Conservation (phyloP, 2,329 filamentous ascomycete genomes). For the Trichoderma sp. region DNA sequence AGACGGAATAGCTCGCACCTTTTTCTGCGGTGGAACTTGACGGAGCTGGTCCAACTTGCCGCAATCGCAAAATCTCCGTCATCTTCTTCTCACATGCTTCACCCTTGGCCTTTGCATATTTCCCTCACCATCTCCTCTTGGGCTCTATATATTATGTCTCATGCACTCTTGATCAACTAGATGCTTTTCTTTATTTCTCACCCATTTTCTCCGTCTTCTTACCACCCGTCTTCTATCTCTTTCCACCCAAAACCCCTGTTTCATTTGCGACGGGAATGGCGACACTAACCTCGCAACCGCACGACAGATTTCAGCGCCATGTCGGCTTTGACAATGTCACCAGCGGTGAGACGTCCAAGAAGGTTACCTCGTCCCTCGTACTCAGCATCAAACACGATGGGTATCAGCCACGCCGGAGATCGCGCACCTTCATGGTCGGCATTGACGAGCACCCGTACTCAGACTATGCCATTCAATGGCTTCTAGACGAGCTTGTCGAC, state of each 20-base stretch:
- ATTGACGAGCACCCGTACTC: constrained; percentile 91
- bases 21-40: neutral
- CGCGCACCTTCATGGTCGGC: constrained; percentile 85
- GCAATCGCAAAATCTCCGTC: constrained; percentile 15
- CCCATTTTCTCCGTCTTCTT: neutral
- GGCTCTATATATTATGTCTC: neutral
- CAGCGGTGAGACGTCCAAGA: constrained; percentile 53
- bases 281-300: constrained; percentile 42
- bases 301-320: constrained; percentile 56
- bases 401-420: constrained; percentile 76
- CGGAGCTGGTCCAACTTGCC: neutral
- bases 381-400: constrained; percentile 83
- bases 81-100: constrained; percentile 1
- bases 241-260: neutral
- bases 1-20: neutral
- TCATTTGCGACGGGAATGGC: constrained; percentile 35
- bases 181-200: neutral
- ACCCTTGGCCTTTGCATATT: neutral
- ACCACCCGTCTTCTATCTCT: neutral
- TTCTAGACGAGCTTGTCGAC: constrained; percentile 87
- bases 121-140: neutral
- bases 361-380: constrained; percentile 68
- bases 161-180: neutral
- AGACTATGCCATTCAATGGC: constrained; percentile 87
- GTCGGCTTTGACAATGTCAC: constrained; percentile 62